Evolutionary conservation across 306 rosid genomes (phyloP), one percentile per base, ranked within the genome.

Genomic region (Malus orientalis): DNA sequence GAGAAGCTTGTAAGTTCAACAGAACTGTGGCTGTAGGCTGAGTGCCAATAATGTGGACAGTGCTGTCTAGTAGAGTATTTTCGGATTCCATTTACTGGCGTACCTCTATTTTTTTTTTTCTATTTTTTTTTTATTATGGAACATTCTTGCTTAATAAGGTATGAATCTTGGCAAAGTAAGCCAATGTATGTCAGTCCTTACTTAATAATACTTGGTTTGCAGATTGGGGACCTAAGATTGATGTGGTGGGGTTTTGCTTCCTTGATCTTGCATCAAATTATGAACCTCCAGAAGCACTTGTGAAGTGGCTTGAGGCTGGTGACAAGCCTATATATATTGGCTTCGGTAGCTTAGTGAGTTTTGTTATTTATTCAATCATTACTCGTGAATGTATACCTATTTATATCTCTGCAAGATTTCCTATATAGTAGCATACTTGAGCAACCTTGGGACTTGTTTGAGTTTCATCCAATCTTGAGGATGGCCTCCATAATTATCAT

Each of bases 141-240:
- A 66, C 12, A n/a, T 2, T 62, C 20, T 51, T 42, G 40, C 44
- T 67, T 69, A 67, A 53, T 23, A 58, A 53, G 36, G 11, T 55
- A 55, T 40, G 61, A 59, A 25, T 74, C 67, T 75, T 69, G 74
- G 33, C n/a, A 60, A 51, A 62, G 15, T 27, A 69, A 29, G 30
- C 55, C 64, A 54, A 69, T 76, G 16, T 53, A 49, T 73, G 47
- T 42, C 25, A 36, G 38, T 69, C n/a, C 66, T 62, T 79, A 55
- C 58, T 67, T 64, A 63, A 19, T 66, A 62, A 62, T 73, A 79
- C 61, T 81, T 78, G 69, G n/a, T 84, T 84, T 87, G 82, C 91
- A 96, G 99, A 96, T 88, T 96, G 99, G 99, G 99, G 99, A 68
- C 93, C 92, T 11, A 88, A 91, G 88, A 84, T 92, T 71, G 99